These are phyloP conservation scores for Corallochytrium limacisporum DNA, from an alignment of 78 protist genomes.

Conservation along the genomic window DNA sequence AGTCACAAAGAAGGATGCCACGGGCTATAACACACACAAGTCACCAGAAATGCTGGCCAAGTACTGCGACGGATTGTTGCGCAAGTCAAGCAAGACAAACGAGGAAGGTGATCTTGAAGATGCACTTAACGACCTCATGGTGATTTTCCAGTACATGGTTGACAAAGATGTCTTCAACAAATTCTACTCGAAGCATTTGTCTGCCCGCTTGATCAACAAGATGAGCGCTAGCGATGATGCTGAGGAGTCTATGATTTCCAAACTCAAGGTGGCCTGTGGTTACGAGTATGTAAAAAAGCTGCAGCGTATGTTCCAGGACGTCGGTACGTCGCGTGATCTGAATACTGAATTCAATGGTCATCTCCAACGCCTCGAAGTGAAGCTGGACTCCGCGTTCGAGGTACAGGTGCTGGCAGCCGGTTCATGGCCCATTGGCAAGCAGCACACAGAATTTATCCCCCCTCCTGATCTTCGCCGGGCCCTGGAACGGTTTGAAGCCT, in stretches of 20 bases:
- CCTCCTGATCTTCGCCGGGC: slow-evolving; percentile 21
- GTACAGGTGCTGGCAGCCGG: slow-evolving; percentile 47
- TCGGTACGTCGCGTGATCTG: slow-evolving; percentile 7
- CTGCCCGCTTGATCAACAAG: slow-evolving; percentile 31
- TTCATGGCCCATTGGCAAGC: slow-evolving; percentile 52
- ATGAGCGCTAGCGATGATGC: slow-evolving; percentile 48
- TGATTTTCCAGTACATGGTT: slow-evolving; percentile 48
- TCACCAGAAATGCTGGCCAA: slow-evolving; percentile 60
- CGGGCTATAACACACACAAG: background rate
- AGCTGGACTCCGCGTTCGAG: slow-evolving; percentile 36
- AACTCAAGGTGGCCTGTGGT: slow-evolving; percentile 38
- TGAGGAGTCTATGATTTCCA: slow-evolving; percentile 55
- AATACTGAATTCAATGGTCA: background rate
- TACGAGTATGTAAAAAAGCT: slow-evolving; percentile 65
- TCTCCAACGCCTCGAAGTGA: background rate
- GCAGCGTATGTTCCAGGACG: slow-evolving; percentile 71
- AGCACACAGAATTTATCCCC: slow-evolving; percentile 27
- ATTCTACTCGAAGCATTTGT: slow-evolving; percentile 55
- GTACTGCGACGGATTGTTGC: slow-evolving; percentile 56
- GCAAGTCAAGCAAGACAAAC: slow-evolving; percentile 21
- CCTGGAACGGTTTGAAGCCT: background rate
- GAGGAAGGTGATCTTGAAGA: slow-evolving; percentile 55
- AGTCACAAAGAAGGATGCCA: background rate
- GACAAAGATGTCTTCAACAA: slow-evolving; percentile 76
- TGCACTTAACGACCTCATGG: slow-evolving; percentile 21